A percentile compares a stretch with the other conserved stretches of the same genome.
phyloP scores from a whole-genome alignment of 306 rosid genomes.

The Hippophae rhamnoides region DNA sequence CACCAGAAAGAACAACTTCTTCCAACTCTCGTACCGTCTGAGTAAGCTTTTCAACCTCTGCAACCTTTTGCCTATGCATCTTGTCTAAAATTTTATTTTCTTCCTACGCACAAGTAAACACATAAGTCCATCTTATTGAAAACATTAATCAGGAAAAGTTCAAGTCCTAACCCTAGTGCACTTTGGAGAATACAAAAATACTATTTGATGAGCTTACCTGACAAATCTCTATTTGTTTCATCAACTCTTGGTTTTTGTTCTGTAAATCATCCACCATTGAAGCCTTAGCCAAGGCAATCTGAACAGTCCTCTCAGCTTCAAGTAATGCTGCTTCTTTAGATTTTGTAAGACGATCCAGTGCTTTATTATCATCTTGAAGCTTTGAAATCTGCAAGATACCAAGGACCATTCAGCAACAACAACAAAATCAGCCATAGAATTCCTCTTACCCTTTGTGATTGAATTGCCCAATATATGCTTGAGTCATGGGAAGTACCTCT shows the following conservation, averaged over 20 bases:
- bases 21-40: slow-evolving; percentile 87
- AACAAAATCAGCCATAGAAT: neutral
- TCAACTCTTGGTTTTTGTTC: slow-evolving; percentile 84
- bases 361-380: slow-evolving; percentile 81
- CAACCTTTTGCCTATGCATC: slow-evolving; percentile 82
- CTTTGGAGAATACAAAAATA: neutral
- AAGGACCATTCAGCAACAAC: neutral
- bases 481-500: slow-evolving; percentile 35
- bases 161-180: slow-evolving; percentile 2
- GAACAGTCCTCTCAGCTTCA: slow-evolving; percentile 88
- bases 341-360: slow-evolving; percentile 73
- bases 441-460: neutral
- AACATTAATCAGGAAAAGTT: neutral
- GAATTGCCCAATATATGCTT: neutral
- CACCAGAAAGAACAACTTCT: slow-evolving; percentile 92
- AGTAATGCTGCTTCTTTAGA: slow-evolving; percentile 88
- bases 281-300: slow-evolving; percentile 81
- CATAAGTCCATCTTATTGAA: slow-evolving; percentile 4
- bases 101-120: slow-evolving; percentile 42
- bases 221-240: slow-evolving; percentile 89
- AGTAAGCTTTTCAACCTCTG: slow-evolving; percentile 87
- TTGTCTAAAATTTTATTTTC: slow-evolving; percentile 84
- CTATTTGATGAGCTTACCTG: slow-evolving; percentile 34
- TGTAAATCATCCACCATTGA: slow-evolving; percentile 89
- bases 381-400: slow-evolving; percentile 44